Percentiles rank a stretch among this genome's conserved stretches.
phyloP scores from a whole-genome alignment of 2,329 filamentous ascomycete genomes.

The Fusarium illudens region DNA sequence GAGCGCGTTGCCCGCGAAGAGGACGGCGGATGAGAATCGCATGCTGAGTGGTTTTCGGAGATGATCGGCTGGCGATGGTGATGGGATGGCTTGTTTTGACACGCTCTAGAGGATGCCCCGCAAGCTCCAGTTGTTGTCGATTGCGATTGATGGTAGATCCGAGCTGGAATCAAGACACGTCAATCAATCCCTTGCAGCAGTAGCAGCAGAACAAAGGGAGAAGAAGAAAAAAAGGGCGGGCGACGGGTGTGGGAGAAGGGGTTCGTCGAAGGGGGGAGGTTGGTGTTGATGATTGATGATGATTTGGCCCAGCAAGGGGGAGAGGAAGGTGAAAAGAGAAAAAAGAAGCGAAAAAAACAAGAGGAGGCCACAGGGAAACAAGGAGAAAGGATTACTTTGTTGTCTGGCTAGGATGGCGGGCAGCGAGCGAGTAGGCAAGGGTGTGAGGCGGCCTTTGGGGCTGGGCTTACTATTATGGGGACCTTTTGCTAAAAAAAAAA shows the following conservation, averaged over 20 bases:
- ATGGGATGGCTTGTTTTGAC: slow-evolving; percentile 10
- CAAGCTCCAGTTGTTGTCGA: slow-evolving; percentile 31
- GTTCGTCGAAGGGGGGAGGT: slow-evolving; percentile 1
- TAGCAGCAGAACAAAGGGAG: background rate
- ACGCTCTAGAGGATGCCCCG: slow-evolving; percentile 33
- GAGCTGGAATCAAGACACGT: slow-evolving; percentile 24
- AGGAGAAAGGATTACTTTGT: slow-evolving; percentile 35
- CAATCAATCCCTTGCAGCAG: slow-evolving; percentile 31
- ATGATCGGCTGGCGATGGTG: background rate
- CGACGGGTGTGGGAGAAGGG: background rate
- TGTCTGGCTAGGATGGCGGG: background rate
- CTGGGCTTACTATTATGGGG: slow-evolving; percentile 31
- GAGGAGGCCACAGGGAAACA: slow-evolving; percentile 1
- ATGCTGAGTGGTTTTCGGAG: slow-evolving; percentile 32
- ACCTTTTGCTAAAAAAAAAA: slow-evolving; percentile 8
- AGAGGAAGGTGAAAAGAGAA: slow-evolving; percentile 24
- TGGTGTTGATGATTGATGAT: slow-evolving; percentile 14
- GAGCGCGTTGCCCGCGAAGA: slow-evolving; percentile 48
- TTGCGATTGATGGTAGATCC: slow-evolving; percentile 6
- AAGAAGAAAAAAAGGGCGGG: background rate
- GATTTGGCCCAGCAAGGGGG: slow-evolving; percentile 6
- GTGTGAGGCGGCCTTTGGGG: slow-evolving; percentile 30
- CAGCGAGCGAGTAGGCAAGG: slow-evolving; percentile 21
- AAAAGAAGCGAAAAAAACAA: slow-evolving; percentile 4
- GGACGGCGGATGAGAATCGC: slow-evolving; percentile 46